Base-by-base conservation (phyloP, 225 moss, liverwort and hornwort species). In the Straminergon stramineum region DNA sequence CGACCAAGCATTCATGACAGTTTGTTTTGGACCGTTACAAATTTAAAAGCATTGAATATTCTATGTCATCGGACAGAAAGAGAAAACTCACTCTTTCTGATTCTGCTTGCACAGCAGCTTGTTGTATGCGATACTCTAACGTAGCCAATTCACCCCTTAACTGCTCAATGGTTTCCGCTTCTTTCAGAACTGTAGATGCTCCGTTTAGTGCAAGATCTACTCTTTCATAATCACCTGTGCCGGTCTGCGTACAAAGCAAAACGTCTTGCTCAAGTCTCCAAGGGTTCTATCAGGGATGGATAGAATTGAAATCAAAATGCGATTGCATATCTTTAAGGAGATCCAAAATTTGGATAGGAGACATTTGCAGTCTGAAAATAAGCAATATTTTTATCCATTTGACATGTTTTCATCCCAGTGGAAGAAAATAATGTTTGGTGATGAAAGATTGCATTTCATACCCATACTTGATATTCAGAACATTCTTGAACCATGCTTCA, bases 141-240 rank as follows among this genome's bases (percentile, higher is more conserved):
- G 91, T 90, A 93, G 91, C 91, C 89, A 95, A 89, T 87, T 93
- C 93, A 83, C 90, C 84, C 77, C 93, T 89, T 75, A 93, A 91
- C 89, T 91, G 93, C 92, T 91, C 93, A 88, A 93, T 92, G 21
- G 90, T 90, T 82, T 93, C 81, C 12, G 91, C 67, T 91, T 94
- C 94, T 89, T 91, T 90, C 75, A 86, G 53, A 58, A 90, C 87
- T 77, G 84, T 63, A 81, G 86, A 74, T 90, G 84, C 88, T 80
- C 65, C 91, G 63, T 90, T 89, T 82, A 53, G 74, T 85, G 90
- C 91, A 89, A 84, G 91, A 81, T 91, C 87, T 86, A 83, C 83
- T 79, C 83, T 75, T 82, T 90, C 89, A 74, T 89, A 87, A 87
- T 85, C 91, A 81, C 56, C 85, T 84, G 75, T 68, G 81, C 75